Evolutionary conservation across 2,329 filamentous ascomycete genomes (phyloP).

Genomic region (Westerdykella ornata): DNA sequence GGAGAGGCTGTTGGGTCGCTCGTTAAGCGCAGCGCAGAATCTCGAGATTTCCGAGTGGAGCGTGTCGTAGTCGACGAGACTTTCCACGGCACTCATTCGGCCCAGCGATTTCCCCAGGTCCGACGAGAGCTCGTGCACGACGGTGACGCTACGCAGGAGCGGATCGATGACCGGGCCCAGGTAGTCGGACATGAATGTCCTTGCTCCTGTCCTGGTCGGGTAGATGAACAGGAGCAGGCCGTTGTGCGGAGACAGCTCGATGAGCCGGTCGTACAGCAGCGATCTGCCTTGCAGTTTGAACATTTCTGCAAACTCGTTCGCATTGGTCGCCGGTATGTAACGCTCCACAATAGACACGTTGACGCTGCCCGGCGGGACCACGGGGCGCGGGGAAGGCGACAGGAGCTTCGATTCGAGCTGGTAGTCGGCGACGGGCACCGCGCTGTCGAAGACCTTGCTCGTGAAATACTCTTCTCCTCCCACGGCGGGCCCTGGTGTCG

Average conservation of each 20-base stretch:
- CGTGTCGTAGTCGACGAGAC: conserved; percentile 50
- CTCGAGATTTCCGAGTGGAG: conserved; percentile 36
- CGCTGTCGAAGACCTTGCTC: conserved; percentile 55
- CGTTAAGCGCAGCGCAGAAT: conserved; percentile 26
- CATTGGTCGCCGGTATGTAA: conserved; percentile 57
- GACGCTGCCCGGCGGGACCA: conserved; percentile 55
- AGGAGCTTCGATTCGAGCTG: conserved; percentile 48
- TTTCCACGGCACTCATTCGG: conserved; percentile 47
- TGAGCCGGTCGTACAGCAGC: conserved; percentile 54
- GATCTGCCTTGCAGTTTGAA: conserved; percentile 50
- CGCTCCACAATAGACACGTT: conserved; percentile 57
- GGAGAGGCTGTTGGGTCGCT: conserved; percentile 16
- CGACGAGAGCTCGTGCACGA: conserved; percentile 53
- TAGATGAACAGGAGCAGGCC: conserved; percentile 58
- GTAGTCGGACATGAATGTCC: conserved; percentile 54
- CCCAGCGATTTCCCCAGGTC: conserved; percentile 51
- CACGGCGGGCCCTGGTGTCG: conserved; percentile 48
- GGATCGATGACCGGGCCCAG: conserved; percentile 57
- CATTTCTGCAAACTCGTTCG: conserved; percentile 53
- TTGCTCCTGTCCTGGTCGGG: conserved; percentile 52
- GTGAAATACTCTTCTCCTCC: conserved; percentile 57
- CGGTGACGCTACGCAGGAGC: conserved; percentile 52
- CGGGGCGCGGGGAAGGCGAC: conserved; percentile 49
- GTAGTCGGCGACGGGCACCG: conserved; percentile 54
- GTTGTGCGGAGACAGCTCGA: conserved; percentile 51